Evolutionary conservation across 139 green algal species (phyloP), one percentile per base, ranked within the genome.

Genomic region (Tetratostichococcus sp.): DNA sequence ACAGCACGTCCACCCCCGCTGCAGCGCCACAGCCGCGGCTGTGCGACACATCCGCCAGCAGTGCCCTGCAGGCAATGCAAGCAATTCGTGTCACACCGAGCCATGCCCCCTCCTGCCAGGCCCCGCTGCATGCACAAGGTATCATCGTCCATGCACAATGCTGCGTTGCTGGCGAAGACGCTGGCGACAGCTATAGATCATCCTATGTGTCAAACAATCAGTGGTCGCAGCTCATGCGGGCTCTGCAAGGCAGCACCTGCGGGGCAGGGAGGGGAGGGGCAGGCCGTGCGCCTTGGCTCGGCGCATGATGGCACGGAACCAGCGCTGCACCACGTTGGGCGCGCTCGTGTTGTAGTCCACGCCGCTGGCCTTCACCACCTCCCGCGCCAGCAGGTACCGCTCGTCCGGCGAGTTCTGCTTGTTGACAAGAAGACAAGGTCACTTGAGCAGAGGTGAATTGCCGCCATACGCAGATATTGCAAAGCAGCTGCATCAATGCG

Each of bases 351-450:
- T 62, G 50, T 62, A 62, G 50, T 62, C 50, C 50, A 62, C 50
- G 11, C 50, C 50, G 19, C 50, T 62, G 14, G 50, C 50, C 50
- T 62, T 62, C 17, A 62, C 50, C 50, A 62, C 50, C 50, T 62
- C 50, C 50, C 50, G 50, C 50, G 50, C 50, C 50, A 62, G 50
- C 50, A 62, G 50, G 50, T 62, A 62, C 50, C 50, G 50, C 50
- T 62, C 50, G 50, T 62, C 50, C 50, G 26, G 50, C 19, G 50
- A 62, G 17, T 25, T 26, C 50, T 62, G 50, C 39, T n/a, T n/a
- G n/a, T n/a, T n/a, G n/a, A n/a, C n/a, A n/a, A n/a, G n/a, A n/a
- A n/a, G n/a, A n/a, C n/a, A n/a, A n/a, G n/a, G n/a, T n/a, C n/a
- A n/a, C n/a, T n/a, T n/a, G n/a, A n/a, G n/a, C n/a, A n/a, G n/a